Evolutionary conservation across 495 filamentous ascomycete genomes (phyloP), one percentile per base, ranked within the genome.

Genomic region (Cercophora newfieldiana): DNA sequence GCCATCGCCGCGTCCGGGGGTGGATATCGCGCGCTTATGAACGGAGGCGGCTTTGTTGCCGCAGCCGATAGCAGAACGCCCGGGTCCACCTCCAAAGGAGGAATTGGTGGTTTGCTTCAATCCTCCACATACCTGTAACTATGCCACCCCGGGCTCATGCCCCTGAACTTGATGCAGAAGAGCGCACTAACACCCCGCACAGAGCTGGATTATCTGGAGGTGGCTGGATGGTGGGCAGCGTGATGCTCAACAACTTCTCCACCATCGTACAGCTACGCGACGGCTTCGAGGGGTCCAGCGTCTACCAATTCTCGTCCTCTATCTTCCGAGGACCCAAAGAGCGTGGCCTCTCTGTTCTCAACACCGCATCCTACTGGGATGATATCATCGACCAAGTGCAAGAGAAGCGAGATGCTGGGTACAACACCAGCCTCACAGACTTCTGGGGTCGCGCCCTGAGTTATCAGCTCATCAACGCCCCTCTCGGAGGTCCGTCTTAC

Each of bases 181-280:
- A n/a, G 26, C 16, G 30, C 3, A 19, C 68, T 67, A 51, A 69
- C 68, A 47, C 28, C 28, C 1, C 18, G 1, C 4, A 19, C 25
- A 70, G 69, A 48, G 82, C 92, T 19, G 94, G 92, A 33, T 81
- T 97, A 21, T 94, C 90, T 18, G 94, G 94, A 31, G 95, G 94
- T 59, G 86, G 88, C 14, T 98, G 94, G 94, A 78, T 97, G 12
- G 86, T 97, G 12, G 91, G 91, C 7, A 93, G 90, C 29, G 84
- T 98, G 19, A 95, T 87, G 71, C 81, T 89, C 65, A 98, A 97
- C 80, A 98, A 97, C 77, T 98, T 94, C 79, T 90, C 89, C 31
- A 89, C 87, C 18, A 83, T 97, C 49, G 73, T 85, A 30, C 74
- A 74, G 47, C 84, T 96, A 64, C 85, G 88, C 30, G 75, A 86